Evolutionary conservation across 1,284 basidiomycete species (phyloP).

Genomic region (Irpex rosettiformis): DNA sequence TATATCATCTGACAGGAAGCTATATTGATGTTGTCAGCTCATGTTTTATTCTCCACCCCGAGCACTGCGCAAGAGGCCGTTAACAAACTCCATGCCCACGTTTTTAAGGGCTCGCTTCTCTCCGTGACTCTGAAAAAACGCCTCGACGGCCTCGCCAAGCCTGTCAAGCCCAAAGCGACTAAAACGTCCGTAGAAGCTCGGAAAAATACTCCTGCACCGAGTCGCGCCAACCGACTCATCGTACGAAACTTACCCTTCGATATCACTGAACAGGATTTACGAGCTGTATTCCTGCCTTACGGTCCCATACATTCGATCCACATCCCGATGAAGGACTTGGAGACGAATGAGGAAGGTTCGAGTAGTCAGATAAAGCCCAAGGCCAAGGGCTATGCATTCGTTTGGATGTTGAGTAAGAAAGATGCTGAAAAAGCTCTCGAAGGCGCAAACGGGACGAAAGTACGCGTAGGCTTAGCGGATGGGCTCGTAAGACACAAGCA

Average conservation of each 20-base stretch:
- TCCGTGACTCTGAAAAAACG: slow-evolving; percentile 92
- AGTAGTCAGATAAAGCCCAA: slow-evolving; percentile 28
- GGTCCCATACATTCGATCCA: slow-evolving; percentile 88
- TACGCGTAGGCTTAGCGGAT: slow-evolving; percentile 67
- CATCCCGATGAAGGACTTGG: slow-evolving; percentile 51
- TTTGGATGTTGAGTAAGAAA: slow-evolving; percentile 88
- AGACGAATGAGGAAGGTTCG: slow-evolving; percentile 28
- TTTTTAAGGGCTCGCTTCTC: slow-evolving; percentile 87
- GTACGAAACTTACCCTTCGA: slow-evolving; percentile 88
- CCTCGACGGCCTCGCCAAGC: slow-evolving; percentile 64
- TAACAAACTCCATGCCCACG: slow-evolving; percentile 86
- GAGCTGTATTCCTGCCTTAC: slow-evolving; percentile 84
- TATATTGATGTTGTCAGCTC: slow-evolving; percentile 41
- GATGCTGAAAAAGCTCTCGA: slow-evolving; percentile 87
- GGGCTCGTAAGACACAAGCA: slow-evolving; percentile 68
- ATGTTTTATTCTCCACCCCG: slow-evolving; percentile 76
- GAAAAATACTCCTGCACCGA: slow-evolving; percentile 42
- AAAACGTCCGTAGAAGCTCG: slow-evolving; percentile 15
- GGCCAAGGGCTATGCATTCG: slow-evolving; percentile 90
- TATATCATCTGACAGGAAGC: neutral
- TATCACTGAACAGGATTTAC: slow-evolving; percentile 82
- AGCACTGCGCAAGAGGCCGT: slow-evolving; percentile 72
- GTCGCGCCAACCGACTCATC: slow-evolving; percentile 80
- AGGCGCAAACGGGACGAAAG: slow-evolving; percentile 76
- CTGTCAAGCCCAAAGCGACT: slow-evolving; percentile 21